Evolutionary conservation across 495 filamentous ascomycete species (phyloP), one percentile per base, ranked within the genome.

Genomic region (Neurospora cerealis): DNA sequence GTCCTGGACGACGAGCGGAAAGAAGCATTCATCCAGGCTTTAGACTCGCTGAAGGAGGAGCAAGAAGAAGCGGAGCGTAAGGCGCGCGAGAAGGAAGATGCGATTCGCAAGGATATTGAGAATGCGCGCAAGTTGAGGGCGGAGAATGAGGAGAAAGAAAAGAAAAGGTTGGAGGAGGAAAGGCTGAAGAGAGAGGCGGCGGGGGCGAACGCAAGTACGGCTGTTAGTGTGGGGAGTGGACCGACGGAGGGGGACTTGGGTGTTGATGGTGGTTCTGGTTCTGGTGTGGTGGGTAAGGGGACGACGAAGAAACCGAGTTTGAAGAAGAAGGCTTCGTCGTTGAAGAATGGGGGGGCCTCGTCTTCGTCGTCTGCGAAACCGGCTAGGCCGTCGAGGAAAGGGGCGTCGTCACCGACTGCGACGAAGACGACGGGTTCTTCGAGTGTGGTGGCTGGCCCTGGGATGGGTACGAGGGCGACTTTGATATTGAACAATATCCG

Each of bases 1-100:
- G 88, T 96, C 32, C 88, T 99, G 1, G 96, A 98, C 80, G 95
- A 98, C 72, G 96, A 98, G 79, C 88, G 92, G 41, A 90, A 93
- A 80, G 96, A 98, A 69, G 89, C 90, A 1, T 96, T 96, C 80
- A 78, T 95, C 4, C 91, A 93, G 76, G 93, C 87, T 10, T 80
- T 89, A 9, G 91, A 95, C 80, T 92, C 89, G 76, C 86, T 95
- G 54, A 88, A 89, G 69, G 90, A 93, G n/a, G 90, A 94, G 74
- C 82, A 91, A 76, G 83, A 88, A 13, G 91, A 92, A 62, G 87
- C 84, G 28, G 89, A 91, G 73, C 83, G 88, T 71, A 85, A 85
- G 44, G 86, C 89, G 74, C 88, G 88, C 73, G 89, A 92, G 79
- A 88, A 87, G 76, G 86, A 85, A 78, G 92, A 86, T 81, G 85